Conservation (phyloP, 257 asterid species). For the Nicotiana sylvestris region DNA sequence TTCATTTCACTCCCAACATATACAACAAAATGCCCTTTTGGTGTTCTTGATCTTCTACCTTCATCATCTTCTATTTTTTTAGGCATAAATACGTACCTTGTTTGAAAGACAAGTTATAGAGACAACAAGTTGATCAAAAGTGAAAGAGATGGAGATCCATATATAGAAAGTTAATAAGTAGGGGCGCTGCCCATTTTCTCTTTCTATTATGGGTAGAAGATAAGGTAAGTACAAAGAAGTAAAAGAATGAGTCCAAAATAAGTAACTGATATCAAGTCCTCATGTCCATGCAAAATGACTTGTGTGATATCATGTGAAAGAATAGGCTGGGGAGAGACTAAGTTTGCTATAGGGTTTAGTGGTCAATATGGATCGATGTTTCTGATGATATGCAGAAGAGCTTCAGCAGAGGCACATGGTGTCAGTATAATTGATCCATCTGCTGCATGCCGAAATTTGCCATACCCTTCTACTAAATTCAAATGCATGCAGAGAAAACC, state of each 20-base stretch:
- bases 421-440: constrained; percentile 3
- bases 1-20: constrained; percentile 50
- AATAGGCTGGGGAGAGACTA: neutral
- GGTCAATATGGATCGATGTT: constrained; percentile 7
- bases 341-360: neutral
- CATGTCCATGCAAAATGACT: constrained; percentile 1
- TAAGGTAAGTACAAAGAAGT: constrained; percentile 13
- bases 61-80: neutral
- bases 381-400: neutral
- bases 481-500: neutral
- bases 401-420: constrained; percentile 13
- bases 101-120: neutral
- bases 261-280: neutral
- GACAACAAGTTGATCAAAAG: neutral
- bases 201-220: neutral
- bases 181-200: neutral
- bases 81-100: neutral
- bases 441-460: neutral
- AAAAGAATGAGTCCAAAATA: constrained; percentile 9
- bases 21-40: constrained; percentile 64
- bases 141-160: neutral
- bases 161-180: neutral
- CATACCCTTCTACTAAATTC: constrained; percentile 1
- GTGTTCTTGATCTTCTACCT: constrained; percentile 23
- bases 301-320: too few species aligned